Base-by-base conservation (phyloP, 306 rosid species). In the Prunus padus region DNA sequence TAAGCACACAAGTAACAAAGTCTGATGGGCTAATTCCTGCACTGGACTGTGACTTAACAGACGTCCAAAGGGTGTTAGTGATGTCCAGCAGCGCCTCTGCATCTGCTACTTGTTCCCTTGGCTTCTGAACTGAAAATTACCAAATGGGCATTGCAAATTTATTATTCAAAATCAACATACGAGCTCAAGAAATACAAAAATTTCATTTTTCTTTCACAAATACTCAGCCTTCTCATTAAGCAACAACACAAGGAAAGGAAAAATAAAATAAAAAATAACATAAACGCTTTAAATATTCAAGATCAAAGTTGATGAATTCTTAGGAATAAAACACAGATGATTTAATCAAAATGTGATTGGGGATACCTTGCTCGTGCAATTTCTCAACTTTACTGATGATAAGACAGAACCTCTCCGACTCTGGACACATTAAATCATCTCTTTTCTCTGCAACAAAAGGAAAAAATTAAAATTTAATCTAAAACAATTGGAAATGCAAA, bases 81-180 rank as follows among this genome's bases (percentile, higher is more conserved):
- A 94, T 72, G 61, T 88, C 96, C 45, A 91, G 77, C 56, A 91
- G 71, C 0, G 96, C 96, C 77, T 91, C 96, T 0, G 96, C 97
- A 73, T 94, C 98, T 5, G 96, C 93, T 51, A 89, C 92, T 72
- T 91, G 96, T 69, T 91, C 97, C 56, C 97, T 82, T 1, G 98
- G 97, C 82, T 86, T 89, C 84, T 83, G 85, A 46, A 93, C 97
- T 92, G 86, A 57, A 75, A 83, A 28, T 37, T 31, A 1, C 33
- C 61, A 59, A 23, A 28, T 5, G 0, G 20, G 5, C 46, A 45
- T 59, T 3, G 5, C 44, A 45, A 60, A 60, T 31, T 25, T 11
- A 20, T 44, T 22, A 65, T 65, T 28, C 11, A 30, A 28, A 14
- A 61, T 31, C 66, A 15, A 18, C 11, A 10, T 26, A 25, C 45